These are phyloP conservation scores for Musa balbisiana DNA, from an alignment of 202 grass and related monocot species.

Conservation along the genomic window DNA sequence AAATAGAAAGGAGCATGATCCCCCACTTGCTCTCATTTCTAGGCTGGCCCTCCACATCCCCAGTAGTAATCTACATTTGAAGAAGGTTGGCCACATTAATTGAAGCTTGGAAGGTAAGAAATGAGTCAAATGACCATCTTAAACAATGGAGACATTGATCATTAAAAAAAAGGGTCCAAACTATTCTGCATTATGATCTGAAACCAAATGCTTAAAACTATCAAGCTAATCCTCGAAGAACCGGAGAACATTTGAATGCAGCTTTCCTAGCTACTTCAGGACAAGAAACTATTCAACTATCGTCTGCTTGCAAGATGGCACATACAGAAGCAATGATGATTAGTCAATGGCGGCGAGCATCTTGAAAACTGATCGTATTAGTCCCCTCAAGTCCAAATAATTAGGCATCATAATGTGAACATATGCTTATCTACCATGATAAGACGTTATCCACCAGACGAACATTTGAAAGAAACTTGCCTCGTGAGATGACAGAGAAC, in stretches of 20 bases:
- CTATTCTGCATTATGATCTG: background rate
- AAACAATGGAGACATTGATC: no score
- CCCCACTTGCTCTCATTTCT: background rate
- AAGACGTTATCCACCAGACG: no score
- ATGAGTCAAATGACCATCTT: no score
- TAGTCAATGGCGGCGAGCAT: background rate
- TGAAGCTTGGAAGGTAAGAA: background rate
- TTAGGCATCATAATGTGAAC: no score
- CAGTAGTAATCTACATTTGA: constrained; percentile 1
- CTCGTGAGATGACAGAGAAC: background rate
- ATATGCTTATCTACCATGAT: no score
- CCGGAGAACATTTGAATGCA: background rate
- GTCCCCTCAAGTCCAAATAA: background rate
- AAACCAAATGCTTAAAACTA: background rate
- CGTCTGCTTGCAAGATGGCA: background rate
- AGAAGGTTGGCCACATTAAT: background rate
- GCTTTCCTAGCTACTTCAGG: background rate
- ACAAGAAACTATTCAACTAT: background rate
- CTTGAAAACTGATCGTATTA: background rate
- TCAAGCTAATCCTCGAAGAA: background rate
- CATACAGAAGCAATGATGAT: background rate
- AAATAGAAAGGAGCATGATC: background rate
- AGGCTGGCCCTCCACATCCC: background rate
- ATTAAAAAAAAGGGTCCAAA: no score
- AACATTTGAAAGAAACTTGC: no score